Base-by-base conservation (phyloP, 176 grass and related monocot species). In the Eragrostis curvula region DNA sequence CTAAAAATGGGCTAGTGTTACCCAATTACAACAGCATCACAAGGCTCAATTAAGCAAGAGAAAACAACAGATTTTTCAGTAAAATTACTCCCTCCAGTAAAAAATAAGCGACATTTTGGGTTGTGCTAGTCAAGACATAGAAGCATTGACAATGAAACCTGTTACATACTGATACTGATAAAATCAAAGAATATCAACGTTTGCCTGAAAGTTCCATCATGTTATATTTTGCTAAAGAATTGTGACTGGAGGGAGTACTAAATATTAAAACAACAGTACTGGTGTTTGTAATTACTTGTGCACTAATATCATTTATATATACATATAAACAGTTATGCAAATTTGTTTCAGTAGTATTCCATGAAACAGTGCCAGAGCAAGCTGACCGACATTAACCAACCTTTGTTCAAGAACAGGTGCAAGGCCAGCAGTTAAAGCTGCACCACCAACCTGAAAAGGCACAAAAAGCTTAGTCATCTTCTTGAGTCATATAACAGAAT, bases 381-480 rank as follows among this genome's bases (percentile, higher is more conserved):
- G 64, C 15, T 28, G 10, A 36, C 64, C 7, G 18, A 41, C 18
- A 67, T 40, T 65, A 41, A 55, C 71, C 70, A 83, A 98, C 96
- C 96, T 95, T 84, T 95, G 92, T 89, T 98, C 96, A 9, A 91
- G 83, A 80, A 91, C 86, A 84, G 78, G 78, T 55, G 90, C 90
- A 89, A 98, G 96, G 58, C 92, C 96, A 47, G 83, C 9, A 67
- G 92, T 93, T 73, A 82, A 89, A 91, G 92, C 90, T 79, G 85
- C 82, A 6, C 96, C 92, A 88, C 96, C 96, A 84, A 93, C 91
- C 96, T 98, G 88, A 43, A 82, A 88, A 71, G 21, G 43, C 74
- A 55, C 75, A 63, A 21, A 43, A 21, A 85, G 9, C 21, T 48
- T 78, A 65, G 25, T 71, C 25, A 28, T 39, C 18, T 5, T 63